Base-by-base conservation (phyloP, 306 rosid genomes). In the Gastrolobium villosum region DNA sequence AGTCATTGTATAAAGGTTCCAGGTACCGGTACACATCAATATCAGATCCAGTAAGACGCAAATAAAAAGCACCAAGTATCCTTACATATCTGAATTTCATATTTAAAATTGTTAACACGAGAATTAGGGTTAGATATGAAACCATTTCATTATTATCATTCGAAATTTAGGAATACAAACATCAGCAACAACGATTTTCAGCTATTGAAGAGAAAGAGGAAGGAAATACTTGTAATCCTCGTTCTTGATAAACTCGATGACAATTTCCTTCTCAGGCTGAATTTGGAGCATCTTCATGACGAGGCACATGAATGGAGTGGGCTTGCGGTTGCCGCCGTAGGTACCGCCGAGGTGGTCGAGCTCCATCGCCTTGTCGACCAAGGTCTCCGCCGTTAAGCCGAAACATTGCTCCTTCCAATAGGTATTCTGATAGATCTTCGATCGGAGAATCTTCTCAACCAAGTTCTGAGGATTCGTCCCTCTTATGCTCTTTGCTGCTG, bases 341-440 rank as follows among this genome's bases (percentile, higher is more conserved):
- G 99, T 96, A 0, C 99, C 98, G 30, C 98, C 99, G 46, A 96
- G 87, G 85, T 93, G 97, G 80, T 96, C 99, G 57, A 96, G 88
- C 82, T 96, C 99, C 97, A 96, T 96, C 63, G 99, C 98, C 76
- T 96, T 93, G 85, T 96, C 99, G 20, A 96, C 98, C 55, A 96
- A 77, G 9, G 98, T 96, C 82, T 91, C 99, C 46, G 99, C 99
- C 8, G 99, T 96, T 67, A 96, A 82, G 26, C 99, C 99, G 79
- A 96, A 96, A 62, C 99, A 93, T 73, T 93, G 99, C 74, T 93
- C 99, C 90, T 96, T 96, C 99, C 98, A 96, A 79, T 89, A 93
- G 1, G 94, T 96, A 72, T 91, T 73, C 89, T 96, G 96, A 75
- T 96, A 91, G 59, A 96, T 93, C 90, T 96, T 93, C 2, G 99